Evolutionary conservation across 75 land plant species (phyloP).

Genomic region (Pinus taeda): DNA sequence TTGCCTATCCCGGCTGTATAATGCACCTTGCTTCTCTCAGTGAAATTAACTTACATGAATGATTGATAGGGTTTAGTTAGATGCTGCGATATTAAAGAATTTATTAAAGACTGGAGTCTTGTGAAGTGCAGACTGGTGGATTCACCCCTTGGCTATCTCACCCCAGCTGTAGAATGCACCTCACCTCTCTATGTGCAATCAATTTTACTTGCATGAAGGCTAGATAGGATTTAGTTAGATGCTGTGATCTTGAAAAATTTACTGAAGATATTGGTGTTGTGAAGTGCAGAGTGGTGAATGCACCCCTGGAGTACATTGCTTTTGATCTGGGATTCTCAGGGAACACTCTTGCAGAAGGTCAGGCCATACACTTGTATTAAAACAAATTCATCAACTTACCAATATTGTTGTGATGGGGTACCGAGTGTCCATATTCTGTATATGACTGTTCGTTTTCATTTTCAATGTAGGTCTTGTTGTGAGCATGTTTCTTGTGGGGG

Average conservation of each 20-base stretch:
- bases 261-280: neutral
- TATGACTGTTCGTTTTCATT: neutral
- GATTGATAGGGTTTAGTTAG: neutral
- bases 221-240: too few species aligned
- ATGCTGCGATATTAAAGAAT: neutral
- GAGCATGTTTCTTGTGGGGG: conserved; percentile 80
- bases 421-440: neutral
- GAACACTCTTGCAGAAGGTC: conserved; percentile 82
- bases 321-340: conserved; percentile 85
- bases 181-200: too few species aligned
- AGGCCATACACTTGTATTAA: neutral
- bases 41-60: too few species aligned
- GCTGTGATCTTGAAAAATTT: too few species aligned
- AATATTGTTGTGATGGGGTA: neutral
- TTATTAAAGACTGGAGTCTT: neutral
- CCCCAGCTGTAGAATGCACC: too few species aligned
- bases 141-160: neutral
- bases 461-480: conserved; percentile 72
- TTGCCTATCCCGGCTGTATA: too few species aligned
- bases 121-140: neutral
- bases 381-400: neutral
- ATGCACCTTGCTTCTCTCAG: too few species aligned
- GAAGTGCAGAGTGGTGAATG: conserved; percentile 79
- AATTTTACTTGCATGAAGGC: too few species aligned
- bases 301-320: conserved; percentile 81